Conservation (phyloP, 805 yeast species). For the Naumovozyma baii region DNA sequence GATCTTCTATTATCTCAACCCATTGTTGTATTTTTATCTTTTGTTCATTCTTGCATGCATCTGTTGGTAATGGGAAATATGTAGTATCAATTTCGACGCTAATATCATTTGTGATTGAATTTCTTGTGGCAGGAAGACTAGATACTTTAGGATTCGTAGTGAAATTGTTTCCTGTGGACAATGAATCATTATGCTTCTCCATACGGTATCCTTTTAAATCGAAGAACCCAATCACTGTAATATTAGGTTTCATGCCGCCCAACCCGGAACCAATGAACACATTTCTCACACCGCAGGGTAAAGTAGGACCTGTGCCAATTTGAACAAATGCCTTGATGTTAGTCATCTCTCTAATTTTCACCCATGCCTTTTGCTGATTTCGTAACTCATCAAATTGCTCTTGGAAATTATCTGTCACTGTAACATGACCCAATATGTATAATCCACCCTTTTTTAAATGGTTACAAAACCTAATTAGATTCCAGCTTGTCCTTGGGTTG, state of each 20-base stretch:
- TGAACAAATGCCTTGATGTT: conserved; percentile 90
- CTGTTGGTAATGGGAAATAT: conserved; percentile 54
- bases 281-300: conserved; percentile 93
- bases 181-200: neutral
- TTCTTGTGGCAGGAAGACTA: conserved; percentile 1
- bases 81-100: conserved; percentile 4
- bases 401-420: conserved; percentile 49
- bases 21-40: conserved; percentile 68
- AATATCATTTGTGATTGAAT: conserved; percentile 1
- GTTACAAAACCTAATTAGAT: conserved; percentile 83
- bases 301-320: conserved; percentile 73
- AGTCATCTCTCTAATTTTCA: conserved; percentile 64
- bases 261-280: conserved; percentile 87
- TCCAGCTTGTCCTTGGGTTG: conserved; percentile 88
- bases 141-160: neutral
- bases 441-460: conserved; percentile 92
- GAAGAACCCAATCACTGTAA: conserved; percentile 83
- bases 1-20: conserved; percentile 88
- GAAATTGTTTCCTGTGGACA: neutral
- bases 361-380: conserved; percentile 74
- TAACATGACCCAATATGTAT: conserved; percentile 85
- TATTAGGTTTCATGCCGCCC: conserved; percentile 98
- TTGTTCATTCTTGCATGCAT: conserved; percentile 59
- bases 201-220: conserved; percentile 40
- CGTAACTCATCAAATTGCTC: conserved; percentile 57